Evolutionary conservation across 2,329 filamentous ascomycete genomes (phyloP), one percentile per base, ranked within the genome.

Genomic region (Epichloe bromicola): DNA sequence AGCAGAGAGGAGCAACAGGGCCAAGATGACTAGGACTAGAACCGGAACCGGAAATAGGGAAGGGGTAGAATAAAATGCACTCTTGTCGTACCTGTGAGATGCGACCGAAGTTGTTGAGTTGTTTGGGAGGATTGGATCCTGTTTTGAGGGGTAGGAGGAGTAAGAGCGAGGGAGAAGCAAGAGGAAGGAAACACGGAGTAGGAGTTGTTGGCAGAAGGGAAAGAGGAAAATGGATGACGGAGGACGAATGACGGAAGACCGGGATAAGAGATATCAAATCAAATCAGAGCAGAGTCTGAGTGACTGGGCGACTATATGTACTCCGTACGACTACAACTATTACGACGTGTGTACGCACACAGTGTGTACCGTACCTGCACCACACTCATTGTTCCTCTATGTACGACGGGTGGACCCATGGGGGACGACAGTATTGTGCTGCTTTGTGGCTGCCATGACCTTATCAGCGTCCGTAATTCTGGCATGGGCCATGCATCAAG

Each of bases 141-240:
- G 38, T 37, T 45, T 47, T 38, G 34, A 26, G 49, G 47, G 36
- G 50, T 19, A n/a, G 36, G 14, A 44, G 46, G 14, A 44, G 46
- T 41, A 36, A 37, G 50, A 54, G 33, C 44, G 40, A 30, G 48
- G 40, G 12, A 44, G 42, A 48, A 37, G 51, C 4, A 20, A 19
- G 45, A 43, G 46, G 53, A 49, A 51, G 43, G 51, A 53, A 46
- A 20, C 36, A 38, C 36, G 36, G 45, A 39, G 23, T n/a, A 19
- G 38, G 30, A 20, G 26, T 17, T 23, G 26, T 17, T 23, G 45
- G 46, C 38, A 50, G 46, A 45, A 48, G 20, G n/a, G 26, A 41
- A 47, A 49, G 34, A 26, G 23, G 36, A 34, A 48, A 30, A 46
- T 46, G 45, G 42, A 53, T 50, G 51, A 54, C 50, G 51, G 50